Evolutionary conservation across 192 early-diverging fungal species (phyloP), one percentile per base, ranked within the genome.

Genomic region (Backusella mclennaniae): DNA sequence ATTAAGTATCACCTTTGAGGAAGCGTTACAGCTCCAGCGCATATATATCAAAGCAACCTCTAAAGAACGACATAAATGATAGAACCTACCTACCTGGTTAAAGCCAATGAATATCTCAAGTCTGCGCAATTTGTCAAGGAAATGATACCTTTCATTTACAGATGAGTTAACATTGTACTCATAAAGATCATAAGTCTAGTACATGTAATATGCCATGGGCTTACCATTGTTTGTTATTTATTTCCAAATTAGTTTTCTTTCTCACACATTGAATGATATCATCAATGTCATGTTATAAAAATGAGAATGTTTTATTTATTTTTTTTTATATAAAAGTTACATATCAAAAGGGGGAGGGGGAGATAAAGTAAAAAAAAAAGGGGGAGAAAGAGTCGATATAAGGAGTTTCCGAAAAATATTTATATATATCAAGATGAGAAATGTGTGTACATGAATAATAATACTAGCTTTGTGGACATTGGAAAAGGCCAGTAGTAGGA

Each of bases 381-480:
- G 21, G 7, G 21, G 8, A 19, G 46, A 26, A 38, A 39, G 36
- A 38, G 9, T 39, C 38, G 38, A 39, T 39, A 39, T 39, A 39
- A 39, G 11, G 38, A 11, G 38, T 8, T 12, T 39, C 38, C 9
- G 11, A 39, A 39, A 38, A 38, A 39, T 9, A 38, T 1, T 3
- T 33, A 39, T 39, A 23, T 56, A 56, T 23, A 56, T 56, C 19
- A 56, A 21, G 53, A 56, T 56, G 53, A 19, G 21, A 21, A 8
- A 23, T 23, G 11, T 39, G 38, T 39, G 8, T 56, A 56, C 53
- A 56, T 69, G 15, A 19, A 29, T 44, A 44, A 15, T 44, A 38
- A 11, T 39, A 39, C 38, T 44, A 44, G 14, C 42, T 44, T 5
- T 44, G 38, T 36, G 80, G 80, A 71, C 80, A 81, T 36, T 39